Evolutionary conservation across 768 basidiomycete genomes (phyloP), one percentile per base, ranked within the genome.

Genomic region (Mycena galopus): DNA sequence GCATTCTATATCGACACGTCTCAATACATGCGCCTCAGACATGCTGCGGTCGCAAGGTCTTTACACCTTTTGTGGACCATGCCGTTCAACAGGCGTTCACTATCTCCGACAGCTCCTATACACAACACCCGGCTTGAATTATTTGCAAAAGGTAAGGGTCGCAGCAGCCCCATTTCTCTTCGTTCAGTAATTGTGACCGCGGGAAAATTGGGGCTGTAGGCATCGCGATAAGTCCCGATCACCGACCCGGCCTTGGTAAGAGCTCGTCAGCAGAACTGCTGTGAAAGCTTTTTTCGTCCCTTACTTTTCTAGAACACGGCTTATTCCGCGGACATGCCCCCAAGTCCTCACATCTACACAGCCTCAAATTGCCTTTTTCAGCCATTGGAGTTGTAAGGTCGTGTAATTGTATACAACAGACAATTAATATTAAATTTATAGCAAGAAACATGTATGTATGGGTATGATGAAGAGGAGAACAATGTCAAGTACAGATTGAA

Each of bases 351-450:
- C n/a, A 47, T n/a, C n/a, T n/a, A n/a, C 32, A 56, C 55, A 51
- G 50, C 50, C 50, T 4, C 50, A 51, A 51, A 51, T 27, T 51
- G 50, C 50, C 50, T 51, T 51, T 51, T 51, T 12, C 23, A 51
- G 50, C 23, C n/a, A 14, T 27, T 51, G 50, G 25, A 51, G 25
- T 51, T 14, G 39, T 39, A 39, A 39, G 39, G 39, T 16, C 39
- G 12, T 16, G 47, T n/a, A 47, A 23, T n/a, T 47, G 19, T 30
- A 30, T 55, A 55, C 53, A 55, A 17, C 12, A 55, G 14, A 6
- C 53, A 51, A 57, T 57, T 57, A 57, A 23, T 57, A 57, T 57
- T 57, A 57, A 56, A 57, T 57, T 57, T 57, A 57, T 57, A 57
- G 32, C 56, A 57, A 55, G 53, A 55, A 53, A 55, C 29, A 19